Evolutionary conservation across 352 stramenopile species (phyloP).

Genomic region (Globisporangium barbulae): DNA sequence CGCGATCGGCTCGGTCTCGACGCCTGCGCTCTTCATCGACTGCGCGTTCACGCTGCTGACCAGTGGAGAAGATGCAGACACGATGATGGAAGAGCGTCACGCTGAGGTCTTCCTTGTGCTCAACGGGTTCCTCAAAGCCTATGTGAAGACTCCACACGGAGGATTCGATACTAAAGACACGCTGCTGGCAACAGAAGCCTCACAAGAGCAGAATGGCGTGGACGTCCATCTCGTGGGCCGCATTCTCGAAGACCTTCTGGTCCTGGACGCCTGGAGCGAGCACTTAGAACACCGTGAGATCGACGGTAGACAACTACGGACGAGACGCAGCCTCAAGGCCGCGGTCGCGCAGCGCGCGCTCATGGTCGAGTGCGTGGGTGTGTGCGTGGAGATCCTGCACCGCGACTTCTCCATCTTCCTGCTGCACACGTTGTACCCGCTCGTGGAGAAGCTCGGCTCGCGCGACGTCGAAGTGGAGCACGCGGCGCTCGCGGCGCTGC

Average conservation of each 20-base stretch:
- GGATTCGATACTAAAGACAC: not conserved
- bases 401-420: conserved; percentile 59
- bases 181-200: not conserved
- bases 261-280: conserved; percentile 42
- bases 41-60: conserved; percentile 47
- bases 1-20: conserved; percentile 40
- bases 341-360: conserved; percentile 48
- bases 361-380: conserved; percentile 70
- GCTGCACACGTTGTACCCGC: conserved; percentile 68
- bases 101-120: conserved; percentile 59
- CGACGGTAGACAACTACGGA: not conserved
- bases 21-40: conserved; percentile 65
- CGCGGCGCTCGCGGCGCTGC: conserved; percentile 59
- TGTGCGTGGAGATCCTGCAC: conserved; percentile 64
- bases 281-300: conserved; percentile 9
- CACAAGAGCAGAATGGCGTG: conserved; percentile 14
- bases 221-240: conserved; percentile 67
- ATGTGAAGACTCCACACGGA: conserved; percentile 10
- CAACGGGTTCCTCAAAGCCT: conserved; percentile 54
- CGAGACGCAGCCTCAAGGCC: conserved; percentile 14
- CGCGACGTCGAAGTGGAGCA: conserved; percentile 58
- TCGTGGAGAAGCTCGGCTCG: conserved; percentile 82
- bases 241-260: conserved; percentile 71
- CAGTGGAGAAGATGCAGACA: not conserved
- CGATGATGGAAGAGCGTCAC: conserved; percentile 9